Percentiles rank a stretch among this genome's conserved stretches.
Conservation (phyloP, 371 early-diverging fungal genomes). For the Nematocida displodere region DNA sequence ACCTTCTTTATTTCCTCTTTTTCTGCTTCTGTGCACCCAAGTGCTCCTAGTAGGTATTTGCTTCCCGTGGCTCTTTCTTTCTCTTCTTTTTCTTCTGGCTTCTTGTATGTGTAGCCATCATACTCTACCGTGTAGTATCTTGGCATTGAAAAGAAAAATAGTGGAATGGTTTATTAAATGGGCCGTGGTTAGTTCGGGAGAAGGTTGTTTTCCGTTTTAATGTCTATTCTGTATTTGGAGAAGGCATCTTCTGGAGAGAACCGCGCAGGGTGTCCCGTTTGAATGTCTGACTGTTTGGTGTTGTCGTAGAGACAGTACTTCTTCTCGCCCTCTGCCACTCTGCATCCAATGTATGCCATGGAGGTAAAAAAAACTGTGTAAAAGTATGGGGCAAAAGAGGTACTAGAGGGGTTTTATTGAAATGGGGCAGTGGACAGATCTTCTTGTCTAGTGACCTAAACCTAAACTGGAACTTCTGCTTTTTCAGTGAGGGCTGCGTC, state of each 20-base stretch:
- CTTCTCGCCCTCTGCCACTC: constrained; percentile 47
- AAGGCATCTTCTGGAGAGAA: constrained; percentile 61
- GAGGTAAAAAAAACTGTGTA: background rate
- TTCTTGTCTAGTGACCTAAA: too few relatives aligned
- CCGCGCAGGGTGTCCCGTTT: constrained; percentile 59
- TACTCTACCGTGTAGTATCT: constrained; percentile 51
- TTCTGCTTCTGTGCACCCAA: background rate
- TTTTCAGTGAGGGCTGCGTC: background rate
- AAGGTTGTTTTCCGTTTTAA: constrained; percentile 57
- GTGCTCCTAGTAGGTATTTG: constrained; percentile 3
- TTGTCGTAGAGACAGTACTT: constrained; percentile 57
- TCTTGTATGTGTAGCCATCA: constrained; percentile 52
- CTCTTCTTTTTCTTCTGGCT: constrained; percentile 25
- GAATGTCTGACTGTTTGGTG: constrained; percentile 24
- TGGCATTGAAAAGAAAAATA: constrained; percentile 49
- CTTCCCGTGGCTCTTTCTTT: constrained; percentile 17
- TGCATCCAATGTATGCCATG: constrained; percentile 55
- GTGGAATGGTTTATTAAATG: constrained; percentile 7
- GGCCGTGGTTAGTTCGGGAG: background rate
- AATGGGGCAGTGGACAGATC: too few relatives aligned
- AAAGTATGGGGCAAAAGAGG: background rate
- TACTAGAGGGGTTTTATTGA: background rate
- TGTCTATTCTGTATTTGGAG: constrained; percentile 58
- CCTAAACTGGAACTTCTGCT: background rate
- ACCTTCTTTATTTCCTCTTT: constrained; percentile 8